These are phyloP conservation scores for Boechera stricta DNA, from an alignment of 345 rosid species.

Conservation along the genomic window DNA sequence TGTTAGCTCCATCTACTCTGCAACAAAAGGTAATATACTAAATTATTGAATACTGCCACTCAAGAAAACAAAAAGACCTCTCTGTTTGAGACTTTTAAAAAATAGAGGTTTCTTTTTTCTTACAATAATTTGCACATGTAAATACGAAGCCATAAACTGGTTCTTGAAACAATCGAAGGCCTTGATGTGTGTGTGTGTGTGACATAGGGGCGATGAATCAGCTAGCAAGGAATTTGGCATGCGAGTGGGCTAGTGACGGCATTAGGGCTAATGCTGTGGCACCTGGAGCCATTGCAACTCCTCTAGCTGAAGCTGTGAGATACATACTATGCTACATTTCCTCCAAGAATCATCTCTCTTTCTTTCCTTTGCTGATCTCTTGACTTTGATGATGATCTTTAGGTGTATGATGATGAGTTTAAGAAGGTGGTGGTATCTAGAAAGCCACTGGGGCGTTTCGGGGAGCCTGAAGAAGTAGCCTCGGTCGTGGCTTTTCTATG, in stretches of 20 bases:
- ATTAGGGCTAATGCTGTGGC: slow-evolving; percentile 82
- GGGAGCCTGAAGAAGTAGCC: slow-evolving; percentile 62
- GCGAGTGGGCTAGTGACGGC: slow-evolving; percentile 82
- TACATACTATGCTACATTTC: slow-evolving; percentile 4
- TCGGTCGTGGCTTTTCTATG: slow-evolving; percentile 62
- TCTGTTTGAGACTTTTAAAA: not conserved
- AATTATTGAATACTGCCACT: not conserved
- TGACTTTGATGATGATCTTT: slow-evolving; percentile 24
- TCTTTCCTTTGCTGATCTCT: slow-evolving; percentile 15
- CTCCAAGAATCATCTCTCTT: slow-evolving; percentile 1
- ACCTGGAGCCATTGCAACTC: slow-evolving; percentile 76
- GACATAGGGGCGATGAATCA: slow-evolving; percentile 73
- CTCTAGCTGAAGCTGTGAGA: slow-evolving; percentile 69
- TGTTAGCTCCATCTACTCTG: slow-evolving; percentile 51
- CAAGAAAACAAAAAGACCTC: slow-evolving; percentile 5
- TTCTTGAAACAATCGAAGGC: not conserved
- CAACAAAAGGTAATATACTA: slow-evolving; percentile 50
- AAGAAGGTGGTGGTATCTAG: slow-evolving; percentile 40
- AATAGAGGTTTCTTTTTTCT: not conserved
- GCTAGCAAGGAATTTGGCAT: slow-evolving; percentile 73
- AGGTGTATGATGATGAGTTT: slow-evolving; percentile 39
- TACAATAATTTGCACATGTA: no score
- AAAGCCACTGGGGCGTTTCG: slow-evolving; percentile 56
- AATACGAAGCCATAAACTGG: not conserved
- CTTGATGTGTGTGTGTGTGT: not conserved